Conservation (phyloP, 2,329 filamentous ascomycete genomes). For the Exophiala aquamarina region DNA sequence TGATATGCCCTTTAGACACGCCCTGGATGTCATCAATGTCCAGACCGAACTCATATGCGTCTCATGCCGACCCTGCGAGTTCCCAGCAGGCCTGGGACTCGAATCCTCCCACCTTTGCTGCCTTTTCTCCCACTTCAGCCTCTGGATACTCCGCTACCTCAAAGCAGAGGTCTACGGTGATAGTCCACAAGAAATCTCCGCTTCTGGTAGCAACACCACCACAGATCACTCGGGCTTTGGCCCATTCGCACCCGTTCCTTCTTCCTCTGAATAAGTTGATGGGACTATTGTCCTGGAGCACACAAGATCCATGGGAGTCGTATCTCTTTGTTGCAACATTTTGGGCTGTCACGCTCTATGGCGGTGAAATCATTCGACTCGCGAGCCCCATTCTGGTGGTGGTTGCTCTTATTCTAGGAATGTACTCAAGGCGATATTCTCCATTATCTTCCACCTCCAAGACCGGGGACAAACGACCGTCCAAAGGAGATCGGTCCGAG, state of each 20-base stretch:
- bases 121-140: slow-evolving; percentile 83
- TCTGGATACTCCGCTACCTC: slow-evolving; percentile 66
- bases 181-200: slow-evolving; percentile 96
- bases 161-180: slow-evolving; percentile 82
- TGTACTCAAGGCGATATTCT: slow-evolving; percentile 89
- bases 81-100: slow-evolving; percentile 40
- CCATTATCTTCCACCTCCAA: slow-evolving; percentile 84
- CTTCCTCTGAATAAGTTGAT: slow-evolving; percentile 82
- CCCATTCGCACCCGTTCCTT: slow-evolving; percentile 93
- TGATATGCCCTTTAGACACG: slow-evolving; percentile 44
- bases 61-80: slow-evolving; percentile 39
- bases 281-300: slow-evolving; percentile 90
- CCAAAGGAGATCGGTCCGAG: slow-evolving; percentile 47
- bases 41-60: slow-evolving; percentile 38
- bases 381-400: slow-evolving; percentile 84
- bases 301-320: slow-evolving; percentile 92
- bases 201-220: slow-evolving; percentile 90
- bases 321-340: slow-evolving; percentile 83
- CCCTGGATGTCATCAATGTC: slow-evolving; percentile 58
- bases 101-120: slow-evolving; percentile 73
- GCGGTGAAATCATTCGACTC: slow-evolving; percentile 75
- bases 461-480: slow-evolving; percentile 60
- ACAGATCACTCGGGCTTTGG: slow-evolving; percentile 87
- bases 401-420: slow-evolving; percentile 75
- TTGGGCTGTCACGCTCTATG: slow-evolving; percentile 85